Base-by-base conservation (phyloP, 2,329 filamentous ascomycete genomes). In the Venturia effusa region DNA sequence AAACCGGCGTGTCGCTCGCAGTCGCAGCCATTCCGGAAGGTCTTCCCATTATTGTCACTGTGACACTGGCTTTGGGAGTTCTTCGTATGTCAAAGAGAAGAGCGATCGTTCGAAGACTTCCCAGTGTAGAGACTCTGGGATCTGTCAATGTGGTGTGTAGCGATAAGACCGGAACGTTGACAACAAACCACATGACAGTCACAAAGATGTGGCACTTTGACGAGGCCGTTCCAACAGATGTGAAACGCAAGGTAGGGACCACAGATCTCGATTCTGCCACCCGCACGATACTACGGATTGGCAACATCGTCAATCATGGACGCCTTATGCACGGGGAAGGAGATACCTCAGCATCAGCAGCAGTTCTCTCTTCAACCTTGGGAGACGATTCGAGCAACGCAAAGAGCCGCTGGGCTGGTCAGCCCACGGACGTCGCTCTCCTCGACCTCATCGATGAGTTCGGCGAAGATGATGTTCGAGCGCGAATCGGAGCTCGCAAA, bases 111-210 rank as follows among this genome's bases (percentile, higher is more conserved):
- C 88, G 94, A 68, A 88, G 90, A 72, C 88, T 99, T 77, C 95
- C 95, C 27, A 97, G 94, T 75, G 95, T 99, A 10, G 94, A 99
- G 74, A 99, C 94, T 0, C 79, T 99, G 5, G 95, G 95, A 10
- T 97, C 92, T n/a, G 94, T 99, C 65, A 99, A 97, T 71, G 92
- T 99, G n/a, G 91, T 99, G 7, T 99, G 95, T 78, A 97, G 92
- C 69, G 94, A 99, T 80, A 99, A 99, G 78, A 99, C 94, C 54
- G 91, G 85, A 39, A 99, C 94, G 1, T 79, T 99, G 66, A 99
- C 94, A 0, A 92, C 92, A 73, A 99, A 97, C 73, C 94, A 99
- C 73, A 97, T 99, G 94, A 96, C 94, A 0, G 92, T 92, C 0
- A 92, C 92, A 19, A 96, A 94, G 72, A 87, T 99, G 80, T 99